Conservation (phyloP, 371 early-diverging fungal genomes). For the Mortierella sp. region DNA sequence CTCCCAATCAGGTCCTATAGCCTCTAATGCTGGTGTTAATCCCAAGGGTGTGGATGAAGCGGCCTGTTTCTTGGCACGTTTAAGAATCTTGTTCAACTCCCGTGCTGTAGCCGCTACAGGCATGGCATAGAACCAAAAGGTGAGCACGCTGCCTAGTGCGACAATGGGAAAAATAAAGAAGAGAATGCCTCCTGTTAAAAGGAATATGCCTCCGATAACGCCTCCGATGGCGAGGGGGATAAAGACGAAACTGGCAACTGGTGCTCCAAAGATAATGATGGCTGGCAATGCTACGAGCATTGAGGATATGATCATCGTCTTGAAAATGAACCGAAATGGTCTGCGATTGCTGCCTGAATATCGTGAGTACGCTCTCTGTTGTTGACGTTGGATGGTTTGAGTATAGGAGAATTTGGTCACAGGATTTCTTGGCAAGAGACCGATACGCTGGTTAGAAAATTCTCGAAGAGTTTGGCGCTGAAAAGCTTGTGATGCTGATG, state of each 20-base stretch:
- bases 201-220: conserved; percentile 23
- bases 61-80: conserved; percentile 19
- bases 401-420: not conserved
- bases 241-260: conserved; percentile 14
- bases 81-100: conserved; percentile 37
- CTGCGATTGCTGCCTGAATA: conserved; percentile 5
- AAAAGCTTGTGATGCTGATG: not conserved
- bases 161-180: conserved; percentile 34
- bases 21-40: conserved; percentile 13
- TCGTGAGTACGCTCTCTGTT: conserved; percentile 2
- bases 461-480: conserved; percentile 15
- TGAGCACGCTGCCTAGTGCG: conserved; percentile 24
- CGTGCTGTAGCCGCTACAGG: conserved; percentile 20
- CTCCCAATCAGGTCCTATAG: conserved; percentile 43
- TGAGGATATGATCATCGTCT: conserved; percentile 20
- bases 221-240: conserved; percentile 36
- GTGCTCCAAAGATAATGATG: conserved; percentile 34
- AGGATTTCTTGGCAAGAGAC: not conserved
- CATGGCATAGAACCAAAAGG: conserved; percentile 23
- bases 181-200: conserved; percentile 32
- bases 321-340: conserved; percentile 24
- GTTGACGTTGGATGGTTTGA: conserved; percentile 8
- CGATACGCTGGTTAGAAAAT: conserved; percentile 12
- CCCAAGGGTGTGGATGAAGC: not conserved
- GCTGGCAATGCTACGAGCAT: conserved; percentile 33